These are phyloP conservation scores for Penicillium vulpinum DNA, from an alignment of 2,329 filamentous ascomycete species.

Conservation along the genomic window DNA sequence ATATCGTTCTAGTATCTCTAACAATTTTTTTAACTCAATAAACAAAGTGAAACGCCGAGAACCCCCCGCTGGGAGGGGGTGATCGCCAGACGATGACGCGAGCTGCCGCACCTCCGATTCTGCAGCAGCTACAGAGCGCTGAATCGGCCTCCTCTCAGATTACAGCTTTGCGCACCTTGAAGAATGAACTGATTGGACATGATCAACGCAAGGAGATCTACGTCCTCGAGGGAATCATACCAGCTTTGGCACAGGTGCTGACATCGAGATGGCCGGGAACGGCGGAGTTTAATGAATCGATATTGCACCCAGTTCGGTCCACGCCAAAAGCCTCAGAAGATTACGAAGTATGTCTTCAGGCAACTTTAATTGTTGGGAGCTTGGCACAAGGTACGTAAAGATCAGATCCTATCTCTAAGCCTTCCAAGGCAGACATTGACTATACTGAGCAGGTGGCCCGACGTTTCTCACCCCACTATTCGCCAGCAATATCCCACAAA, in stretches of 20 bases:
- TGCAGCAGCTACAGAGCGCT: constrained; percentile 59
- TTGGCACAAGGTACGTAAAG: constrained; percentile 70
- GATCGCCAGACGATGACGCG: constrained; percentile 54
- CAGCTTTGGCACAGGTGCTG: constrained; percentile 52
- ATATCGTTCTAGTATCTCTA: neutral
- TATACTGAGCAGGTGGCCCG: constrained; percentile 64
- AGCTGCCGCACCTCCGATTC: constrained; percentile 54
- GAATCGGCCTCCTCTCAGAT: constrained; percentile 44
- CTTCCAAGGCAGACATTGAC: constrained; percentile 3
- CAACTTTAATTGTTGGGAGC: constrained; percentile 80
- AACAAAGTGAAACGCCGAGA: constrained; percentile 1
- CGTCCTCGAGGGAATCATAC: constrained; percentile 66
- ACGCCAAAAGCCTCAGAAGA: constrained; percentile 55
- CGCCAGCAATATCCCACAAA: constrained; percentile 64
- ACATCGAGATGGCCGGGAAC: constrained; percentile 47
- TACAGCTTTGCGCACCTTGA: constrained; percentile 68
- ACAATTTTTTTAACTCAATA: neutral
- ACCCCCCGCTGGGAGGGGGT: constrained; percentile 32
- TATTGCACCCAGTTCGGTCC: constrained; percentile 28
- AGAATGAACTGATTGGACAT: constrained; percentile 89
- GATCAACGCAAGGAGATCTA: constrained; percentile 80
- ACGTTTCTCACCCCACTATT: constrained; percentile 75
- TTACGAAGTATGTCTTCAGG: constrained; percentile 70
- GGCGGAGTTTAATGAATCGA: constrained; percentile 31
- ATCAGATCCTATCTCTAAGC: neutral